Evolutionary conservation across 2,329 filamentous ascomycete genomes (phyloP), one percentile per base, ranked within the genome.

Genomic region (Monosporascus sp.): DNA sequence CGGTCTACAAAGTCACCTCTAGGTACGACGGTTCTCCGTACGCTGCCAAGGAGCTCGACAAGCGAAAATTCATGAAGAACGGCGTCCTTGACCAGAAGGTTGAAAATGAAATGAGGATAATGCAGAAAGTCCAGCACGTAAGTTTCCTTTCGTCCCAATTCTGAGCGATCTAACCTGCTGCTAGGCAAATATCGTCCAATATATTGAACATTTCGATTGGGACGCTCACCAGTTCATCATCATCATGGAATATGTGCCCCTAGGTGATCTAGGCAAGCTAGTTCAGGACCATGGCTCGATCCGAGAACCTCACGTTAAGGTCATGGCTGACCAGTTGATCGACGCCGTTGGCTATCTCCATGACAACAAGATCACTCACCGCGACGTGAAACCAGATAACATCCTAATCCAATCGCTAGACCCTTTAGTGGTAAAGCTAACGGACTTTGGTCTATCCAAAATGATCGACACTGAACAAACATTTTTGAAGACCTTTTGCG

Each of bases 361-460:
- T 69, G 76, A 79, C 50, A 87, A 88, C 63, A 90, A 88, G 65
- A 97, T 99, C 62, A 97, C 93, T 0, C 94, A 99, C 71, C 88
- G 94, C n/a, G 94, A 99, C 69, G 91, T 99, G 65, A 99, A 99
- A 68, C 94, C 94, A 0, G 94, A 99, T 75, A 99, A 99, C 65
- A 97, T 99, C 55, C 78, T 99, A 41, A 89, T 97, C 60, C 78
- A 85, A 11, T 86, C 84, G 1, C 68, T 83, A 9, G 76, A 86
- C 6, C 91, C 92, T 0, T 82, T 96, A 48, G 77, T 82, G 15
- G 87, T 97, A 62, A 97, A 99, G 70, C 77, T 99, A 15, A 96
- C 94, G 0, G 94, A 99, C 67, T 99, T 99, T 73, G 94, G 94
- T 3, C 74, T 99, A 5, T 97, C 94, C 2, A 99, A 99, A 68